These are phyloP conservation scores for Penstemon davidsonii DNA, from an alignment of 257 asterid species.

Conservation along the genomic window DNA sequence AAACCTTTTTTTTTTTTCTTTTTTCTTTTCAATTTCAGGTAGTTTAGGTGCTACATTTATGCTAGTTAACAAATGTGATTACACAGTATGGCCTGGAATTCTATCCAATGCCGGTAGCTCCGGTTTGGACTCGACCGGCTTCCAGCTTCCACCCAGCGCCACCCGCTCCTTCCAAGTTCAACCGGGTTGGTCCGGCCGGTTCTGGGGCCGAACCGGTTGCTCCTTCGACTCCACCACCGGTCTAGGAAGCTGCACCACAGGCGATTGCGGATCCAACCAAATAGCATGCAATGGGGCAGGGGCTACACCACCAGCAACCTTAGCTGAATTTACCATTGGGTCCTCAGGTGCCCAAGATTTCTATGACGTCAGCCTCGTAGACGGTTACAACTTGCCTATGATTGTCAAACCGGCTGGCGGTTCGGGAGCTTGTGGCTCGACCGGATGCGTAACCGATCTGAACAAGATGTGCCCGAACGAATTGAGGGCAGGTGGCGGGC, in stretches of 20 bases:
- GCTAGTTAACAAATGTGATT: conserved; percentile 55
- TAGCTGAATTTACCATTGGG: conserved; percentile 73
- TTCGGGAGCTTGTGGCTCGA: conserved; percentile 60
- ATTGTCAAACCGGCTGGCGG: conserved; percentile 61
- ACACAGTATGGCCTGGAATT: conserved; percentile 84
- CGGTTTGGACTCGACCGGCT: conserved; percentile 65
- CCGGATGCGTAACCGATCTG: conserved; percentile 69
- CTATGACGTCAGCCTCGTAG: conserved; percentile 89
- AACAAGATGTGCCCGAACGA: conserved; percentile 78
- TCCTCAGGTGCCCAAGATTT: conserved; percentile 54
- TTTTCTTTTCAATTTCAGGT: conserved; percentile 32
- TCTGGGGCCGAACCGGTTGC: conserved; percentile 87
- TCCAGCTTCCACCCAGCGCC: conserved; percentile 55
- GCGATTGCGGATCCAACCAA: conserved; percentile 80
- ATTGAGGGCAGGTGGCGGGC: conserved; percentile 63
- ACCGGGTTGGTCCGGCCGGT: conserved; percentile 79
- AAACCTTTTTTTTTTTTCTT: not conserved
- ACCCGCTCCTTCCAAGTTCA: conserved; percentile 54
- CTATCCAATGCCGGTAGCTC: conserved; percentile 72
- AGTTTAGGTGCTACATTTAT: conserved; percentile 51
- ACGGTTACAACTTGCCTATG: conserved; percentile 88
- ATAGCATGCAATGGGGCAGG: conserved; percentile 76
- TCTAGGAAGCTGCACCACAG: conserved; percentile 64
- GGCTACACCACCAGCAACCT: conserved; percentile 78
- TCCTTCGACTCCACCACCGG: conserved; percentile 59